Evolutionary conservation across 2,329 filamentous ascomycete genomes (phyloP), one percentile per base, ranked within the genome.

Genomic region (Myriosclerotinia duriaeana): DNA sequence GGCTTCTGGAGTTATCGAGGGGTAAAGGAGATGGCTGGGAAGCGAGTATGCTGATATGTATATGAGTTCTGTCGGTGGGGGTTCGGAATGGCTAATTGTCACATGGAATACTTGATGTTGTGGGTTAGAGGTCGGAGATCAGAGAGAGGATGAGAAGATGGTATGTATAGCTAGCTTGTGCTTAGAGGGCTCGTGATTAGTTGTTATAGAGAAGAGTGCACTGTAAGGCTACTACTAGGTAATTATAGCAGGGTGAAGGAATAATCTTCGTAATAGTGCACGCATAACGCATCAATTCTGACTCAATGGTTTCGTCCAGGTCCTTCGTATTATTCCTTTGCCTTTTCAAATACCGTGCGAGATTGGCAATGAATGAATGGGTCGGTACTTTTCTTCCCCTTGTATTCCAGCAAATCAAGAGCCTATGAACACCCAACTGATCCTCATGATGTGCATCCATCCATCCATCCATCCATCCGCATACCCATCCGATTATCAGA

Each of bases 371-470:
- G 38, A 50, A n/a, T n/a, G n/a, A n/a, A n/a, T 34, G 30, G 30
- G 22, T 46, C 30, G 56, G 44, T 15, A 60, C 44, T 60, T 26
- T 7, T 26, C 20, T 26, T 26, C 7, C 34, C 50, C 44, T 20
- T 60, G 14, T 26, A 26, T 36, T 22, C 30, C 34, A 38, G 17
- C 44, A 20, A 38, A 60, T 36, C n/a, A 12, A 26, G 3, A 12
- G 17, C 48, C 34, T 11, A 26, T 26, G 15, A n/a, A 20, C 15
- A 8, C 2, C 5, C 12, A 46, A 36, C 42, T 38, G 44, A 36
- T 56, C 54, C 38, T 38, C 44, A 48, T 50, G 44, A 38, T 60
- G 14, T 48, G 44, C 56, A 50, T 60, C 12, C 22, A 9, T 9
- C 5, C 17, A n/a, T 17, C 8, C n/a, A 20, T 48, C n/a, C 30